Conservation (phyloP, 305 asterid species). For the Caryopteris hybrid region DNA sequence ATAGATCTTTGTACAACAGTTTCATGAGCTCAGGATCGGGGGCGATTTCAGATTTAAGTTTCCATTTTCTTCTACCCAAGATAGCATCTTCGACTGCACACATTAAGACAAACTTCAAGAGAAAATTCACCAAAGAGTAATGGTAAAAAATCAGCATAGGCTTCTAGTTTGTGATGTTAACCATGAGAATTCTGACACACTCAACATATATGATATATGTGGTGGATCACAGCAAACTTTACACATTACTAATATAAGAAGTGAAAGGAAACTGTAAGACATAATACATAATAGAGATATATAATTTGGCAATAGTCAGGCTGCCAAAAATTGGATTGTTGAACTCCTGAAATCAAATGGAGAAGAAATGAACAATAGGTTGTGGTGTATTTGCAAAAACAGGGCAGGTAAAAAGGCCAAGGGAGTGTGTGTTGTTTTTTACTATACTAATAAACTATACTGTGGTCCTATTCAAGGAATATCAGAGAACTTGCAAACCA, state of each 20-base stretch:
- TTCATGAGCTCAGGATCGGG: constrained; percentile 69
- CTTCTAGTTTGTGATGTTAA: neutral
- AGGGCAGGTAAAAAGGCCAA: neutral
- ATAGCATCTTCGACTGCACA: constrained; percentile 44
- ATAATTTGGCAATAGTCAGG: neutral
- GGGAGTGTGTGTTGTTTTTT: neutral
- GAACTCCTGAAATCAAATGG: neutral
- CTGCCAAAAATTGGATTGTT: neutral
- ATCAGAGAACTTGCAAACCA: neutral
- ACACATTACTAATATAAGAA: neutral
- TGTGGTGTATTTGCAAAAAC: neutral
- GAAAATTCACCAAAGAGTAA: neutral
- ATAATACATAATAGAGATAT: neutral
- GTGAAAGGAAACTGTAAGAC: neutral
- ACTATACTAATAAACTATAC: neutral
- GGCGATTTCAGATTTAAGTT: constrained; percentile 64
- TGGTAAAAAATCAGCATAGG: neutral
- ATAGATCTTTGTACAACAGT: constrained; percentile 58
- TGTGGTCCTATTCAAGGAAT: constrained; percentile 2
- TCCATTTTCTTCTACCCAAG: constrained; percentile 52
- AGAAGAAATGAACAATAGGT: neutral
- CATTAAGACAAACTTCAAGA: constrained; percentile 3
- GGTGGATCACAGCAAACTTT: neutral
- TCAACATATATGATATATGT: neutral
- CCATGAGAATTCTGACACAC: neutral